A percentile compares a stretch with the other conserved stretches of the same genome.
phyloP scores from a whole-genome alignment of 371 early-diverging fungal species.

The Mortierella polycephala region DNA sequence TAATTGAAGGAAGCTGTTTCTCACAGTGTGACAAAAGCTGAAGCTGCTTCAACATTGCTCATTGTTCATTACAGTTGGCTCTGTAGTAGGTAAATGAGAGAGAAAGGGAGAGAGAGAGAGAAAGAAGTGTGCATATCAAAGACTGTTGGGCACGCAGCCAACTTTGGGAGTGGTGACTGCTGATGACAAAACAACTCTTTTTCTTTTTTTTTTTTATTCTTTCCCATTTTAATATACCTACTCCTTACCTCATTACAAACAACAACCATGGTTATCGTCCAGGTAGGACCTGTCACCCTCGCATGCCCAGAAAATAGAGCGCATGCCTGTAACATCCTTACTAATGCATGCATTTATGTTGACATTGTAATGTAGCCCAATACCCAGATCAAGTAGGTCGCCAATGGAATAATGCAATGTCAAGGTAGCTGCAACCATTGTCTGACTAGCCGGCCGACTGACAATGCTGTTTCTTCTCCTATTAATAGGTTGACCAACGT shows the following conservation, averaged over 20 bases:
- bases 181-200: not conserved
- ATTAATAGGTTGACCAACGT: constrained; percentile 88
- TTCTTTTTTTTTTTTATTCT: not conserved
- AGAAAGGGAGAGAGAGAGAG: not conserved
- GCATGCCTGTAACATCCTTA: constrained; percentile 13
- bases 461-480: not conserved
- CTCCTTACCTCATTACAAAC: not conserved
- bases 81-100: no score
- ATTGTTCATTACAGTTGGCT: no score
- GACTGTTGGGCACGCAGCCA: no score
- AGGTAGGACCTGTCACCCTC: not conserved
- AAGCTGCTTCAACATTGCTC: no score
- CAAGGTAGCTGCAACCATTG: not conserved
- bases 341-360: not conserved
- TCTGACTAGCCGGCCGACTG: not conserved
- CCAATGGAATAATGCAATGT: not conserved
- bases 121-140: not conserved
- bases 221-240: not conserved
- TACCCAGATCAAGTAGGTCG: constrained; percentile 64
- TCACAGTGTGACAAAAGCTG: no score
- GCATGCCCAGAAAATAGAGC: constrained; percentile 23
- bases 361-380: constrained; percentile 55
- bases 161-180: not conserved
- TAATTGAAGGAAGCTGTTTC: no score
- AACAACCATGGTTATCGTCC: constrained; percentile 3